A percentile compares a stretch with the other conserved stretches of the same genome.
phyloP scores from a whole-genome alignment of 495 filamentous ascomycete genomes.

The Bacidia gigantensis region DNA sequence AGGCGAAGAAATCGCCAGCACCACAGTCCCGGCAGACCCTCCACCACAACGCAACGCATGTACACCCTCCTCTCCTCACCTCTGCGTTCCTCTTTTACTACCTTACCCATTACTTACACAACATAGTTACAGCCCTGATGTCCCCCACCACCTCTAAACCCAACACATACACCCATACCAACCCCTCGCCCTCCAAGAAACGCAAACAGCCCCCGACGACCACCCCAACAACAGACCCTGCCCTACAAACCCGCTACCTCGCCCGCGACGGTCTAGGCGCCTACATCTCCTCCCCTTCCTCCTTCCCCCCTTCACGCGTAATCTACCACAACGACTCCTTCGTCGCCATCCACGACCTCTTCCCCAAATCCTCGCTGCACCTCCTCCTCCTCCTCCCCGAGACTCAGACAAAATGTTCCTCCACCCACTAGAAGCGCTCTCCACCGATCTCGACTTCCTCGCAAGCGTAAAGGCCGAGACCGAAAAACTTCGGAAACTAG shows the following conservation, averaged over 20 bases:
- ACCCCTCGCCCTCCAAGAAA: slow-evolving; percentile 23
- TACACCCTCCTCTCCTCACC: slow-evolving; percentile 12
- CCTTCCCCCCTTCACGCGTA: slow-evolving; percentile 46
- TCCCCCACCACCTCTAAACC: slow-evolving; percentile 29
- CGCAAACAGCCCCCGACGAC: slow-evolving; percentile 22
- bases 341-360: slow-evolving; percentile 72
- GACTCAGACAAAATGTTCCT: slow-evolving; percentile 42
- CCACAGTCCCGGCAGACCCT: slow-evolving; percentile 10
- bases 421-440: slow-evolving; percentile 69
- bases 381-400: slow-evolving; percentile 71
- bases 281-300: slow-evolving; percentile 56
- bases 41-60: slow-evolving; percentile 24
- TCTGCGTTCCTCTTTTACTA: not conserved
- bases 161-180: slow-evolving; percentile 26
- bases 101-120: not conserved
- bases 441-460: slow-evolving; percentile 53
- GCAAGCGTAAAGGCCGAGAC: slow-evolving; percentile 46
- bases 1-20: slow-evolving; percentile 24
- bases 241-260: slow-evolving; percentile 22
- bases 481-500: slow-evolving; percentile 44
- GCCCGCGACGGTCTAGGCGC: slow-evolving; percentile 50
- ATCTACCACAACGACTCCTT: slow-evolving; percentile 57
- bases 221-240: slow-evolving; percentile 20
- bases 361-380: slow-evolving; percentile 75
- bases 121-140: slow-evolving; percentile 56